These are phyloP conservation scores for Lotmaria passim DNA, from an alignment of 208 protist species.

Conservation along the genomic window DNA sequence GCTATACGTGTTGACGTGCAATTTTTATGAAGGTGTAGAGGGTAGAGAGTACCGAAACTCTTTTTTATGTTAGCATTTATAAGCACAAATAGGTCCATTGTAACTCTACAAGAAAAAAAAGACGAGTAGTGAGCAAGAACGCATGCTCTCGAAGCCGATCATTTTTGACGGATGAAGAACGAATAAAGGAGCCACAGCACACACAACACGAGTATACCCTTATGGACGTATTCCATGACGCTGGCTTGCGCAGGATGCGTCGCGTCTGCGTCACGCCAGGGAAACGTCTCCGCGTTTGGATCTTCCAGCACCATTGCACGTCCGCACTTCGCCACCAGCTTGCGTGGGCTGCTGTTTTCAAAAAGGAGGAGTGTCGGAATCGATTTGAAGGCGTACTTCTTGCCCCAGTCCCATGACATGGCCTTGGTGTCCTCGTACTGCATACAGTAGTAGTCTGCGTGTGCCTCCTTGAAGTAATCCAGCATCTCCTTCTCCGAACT, in stretches of 20 bases:
- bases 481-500: conserved; percentile 45
- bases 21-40: too few species aligned
- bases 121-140: too few species aligned
- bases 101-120: conserved; percentile 9
- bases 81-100: too few species aligned
- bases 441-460: conserved; percentile 60
- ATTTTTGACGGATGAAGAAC: not conserved
- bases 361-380: conserved; percentile 67
- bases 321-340: conserved; percentile 1
- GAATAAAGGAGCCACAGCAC: conserved; percentile 21
- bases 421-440: conserved; percentile 38
- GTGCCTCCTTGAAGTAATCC: conserved; percentile 47
- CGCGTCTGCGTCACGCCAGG: conserved; percentile 26
- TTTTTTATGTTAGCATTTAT: too few species aligned
- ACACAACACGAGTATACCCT: not conserved
- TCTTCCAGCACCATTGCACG: conserved; percentile 20
- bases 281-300: conserved; percentile 18
- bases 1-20: too few species aligned
- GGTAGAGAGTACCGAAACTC: too few species aligned
- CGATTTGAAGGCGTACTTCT: conserved; percentile 20
- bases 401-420: conserved; percentile 17
- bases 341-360: conserved; percentile 26
- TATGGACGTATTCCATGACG: conserved; percentile 1
- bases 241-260: not conserved
- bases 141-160: not conserved